These are phyloP conservation scores for Chloranthus sessilifolius DNA, from an alignment of 164 flowering plant species.

Conservation along the genomic window DNA sequence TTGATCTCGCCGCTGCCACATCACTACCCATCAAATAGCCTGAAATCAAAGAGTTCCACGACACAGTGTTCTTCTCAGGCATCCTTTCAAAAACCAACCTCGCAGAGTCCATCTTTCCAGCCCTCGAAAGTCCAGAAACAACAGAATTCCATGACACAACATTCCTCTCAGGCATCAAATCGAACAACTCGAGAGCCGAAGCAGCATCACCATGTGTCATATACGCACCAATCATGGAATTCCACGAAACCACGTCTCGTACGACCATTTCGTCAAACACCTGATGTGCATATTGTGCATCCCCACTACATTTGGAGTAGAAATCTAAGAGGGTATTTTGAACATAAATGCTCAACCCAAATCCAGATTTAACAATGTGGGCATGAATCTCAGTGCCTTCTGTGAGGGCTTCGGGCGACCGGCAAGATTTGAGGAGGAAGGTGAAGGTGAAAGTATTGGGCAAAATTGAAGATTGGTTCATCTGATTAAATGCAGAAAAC, in stretches of 20 bases:
- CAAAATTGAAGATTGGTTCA: conserved; percentile 16
- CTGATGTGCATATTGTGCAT: conserved; percentile 24
- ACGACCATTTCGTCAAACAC: conserved; percentile 33
- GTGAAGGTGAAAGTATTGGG: conserved; percentile 44
- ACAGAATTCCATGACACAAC: conserved; percentile 47
- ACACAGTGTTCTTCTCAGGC: conserved; percentile 31
- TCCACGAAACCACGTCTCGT: conserved; percentile 40
- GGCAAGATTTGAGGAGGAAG: conserved; percentile 32
- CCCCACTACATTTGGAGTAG: conserved; percentile 32
- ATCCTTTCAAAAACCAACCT: conserved; percentile 29
- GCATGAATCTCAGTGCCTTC: conserved; percentile 33
- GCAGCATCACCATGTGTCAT: conserved; percentile 25
- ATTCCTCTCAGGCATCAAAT: conserved; percentile 38
- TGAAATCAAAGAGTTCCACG: conserved; percentile 40
- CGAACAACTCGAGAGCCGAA: conserved; percentile 29
- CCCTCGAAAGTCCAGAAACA: conserved; percentile 31
- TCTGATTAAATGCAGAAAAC: conserved; percentile 22
- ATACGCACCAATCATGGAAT: conserved; percentile 38
- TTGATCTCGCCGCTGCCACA: conserved; percentile 24
- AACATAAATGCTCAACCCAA: conserved; percentile 34
- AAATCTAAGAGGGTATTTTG: conserved; percentile 37
- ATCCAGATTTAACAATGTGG: conserved; percentile 35
- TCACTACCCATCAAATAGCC: conserved; percentile 34
- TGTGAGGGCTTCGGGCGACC: conserved; percentile 11
- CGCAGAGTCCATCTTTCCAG: conserved; percentile 34